Evolutionary conservation across 768 basidiomycete species (phyloP).

Genomic region (Hirschioporus abietinus): DNA sequence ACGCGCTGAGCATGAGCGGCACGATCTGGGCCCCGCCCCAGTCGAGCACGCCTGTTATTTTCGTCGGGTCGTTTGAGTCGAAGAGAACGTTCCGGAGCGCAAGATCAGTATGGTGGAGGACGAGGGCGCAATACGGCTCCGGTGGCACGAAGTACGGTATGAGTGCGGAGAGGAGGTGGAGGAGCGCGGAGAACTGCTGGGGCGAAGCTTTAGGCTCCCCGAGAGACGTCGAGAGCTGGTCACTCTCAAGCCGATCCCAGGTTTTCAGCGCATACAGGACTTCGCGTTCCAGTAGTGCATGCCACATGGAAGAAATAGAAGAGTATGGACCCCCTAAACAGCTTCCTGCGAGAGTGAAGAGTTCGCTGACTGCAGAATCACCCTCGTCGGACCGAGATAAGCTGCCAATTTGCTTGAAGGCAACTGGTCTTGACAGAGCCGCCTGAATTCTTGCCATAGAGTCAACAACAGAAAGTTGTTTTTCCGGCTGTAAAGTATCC

Average conservation of each 20-base stretch:
- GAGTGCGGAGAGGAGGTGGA: slow-evolving; percentile 9
- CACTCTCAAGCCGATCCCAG: slow-evolving; percentile 4
- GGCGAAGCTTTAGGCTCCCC: slow-evolving; percentile 1
- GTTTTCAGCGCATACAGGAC: slow-evolving; percentile 7
- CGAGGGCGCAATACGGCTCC: slow-evolving; percentile 2
- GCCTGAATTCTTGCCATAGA: slow-evolving; percentile 7
- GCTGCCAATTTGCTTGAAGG: slow-evolving; percentile 9
- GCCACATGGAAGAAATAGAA: slow-evolving; percentile 3
- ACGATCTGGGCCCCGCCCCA: slow-evolving; percentile 10
- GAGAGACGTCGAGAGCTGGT: slow-evolving; percentile 3
- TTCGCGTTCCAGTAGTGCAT: slow-evolving; percentile 3
- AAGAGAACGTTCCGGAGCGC: slow-evolving; percentile 10
- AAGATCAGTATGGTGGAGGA: slow-evolving; percentile 10
- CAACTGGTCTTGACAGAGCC: slow-evolving; percentile 8
- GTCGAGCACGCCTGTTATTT: slow-evolving; percentile 9
- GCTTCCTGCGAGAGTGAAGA: slow-evolving; percentile 1
- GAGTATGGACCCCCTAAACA: slow-evolving; percentile 5
- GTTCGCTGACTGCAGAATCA: slow-evolving; percentile 2
- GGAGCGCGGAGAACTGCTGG: slow-evolving; percentile 6
- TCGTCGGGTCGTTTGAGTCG: slow-evolving; percentile 6
- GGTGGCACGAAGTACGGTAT: slow-evolving; percentile 7
- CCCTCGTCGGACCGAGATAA: not conserved
- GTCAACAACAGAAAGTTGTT: slow-evolving; percentile 10
- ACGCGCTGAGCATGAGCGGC: slow-evolving; percentile 11
- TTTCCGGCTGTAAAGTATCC: slow-evolving; percentile 4